Percentiles rank a stretch among this genome's conserved stretches.
These are phyloP conservation scores for Aechmea fasciata DNA, from an alignment of 176 grass and related monocot genomes.

Conservation along the genomic window DNA sequence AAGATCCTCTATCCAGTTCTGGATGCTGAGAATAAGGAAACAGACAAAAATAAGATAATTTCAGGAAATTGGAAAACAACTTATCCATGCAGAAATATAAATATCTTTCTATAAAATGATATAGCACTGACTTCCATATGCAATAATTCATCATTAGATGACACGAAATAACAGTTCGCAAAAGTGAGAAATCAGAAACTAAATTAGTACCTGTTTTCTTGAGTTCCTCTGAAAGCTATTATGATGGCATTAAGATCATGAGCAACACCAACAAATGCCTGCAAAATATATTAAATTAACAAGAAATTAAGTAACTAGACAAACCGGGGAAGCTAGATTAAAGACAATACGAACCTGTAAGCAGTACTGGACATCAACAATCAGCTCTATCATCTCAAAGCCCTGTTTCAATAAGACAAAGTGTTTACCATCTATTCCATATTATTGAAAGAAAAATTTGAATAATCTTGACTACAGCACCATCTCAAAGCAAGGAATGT, in stretches of 20 bases:
- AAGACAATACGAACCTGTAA: constrained; percentile 49
- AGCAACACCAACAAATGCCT: constrained; percentile 93
- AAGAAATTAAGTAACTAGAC: constrained; percentile 6
- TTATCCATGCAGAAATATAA: not conserved
- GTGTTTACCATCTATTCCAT: constrained; percentile 5
- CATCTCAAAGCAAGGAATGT: constrained; percentile 15
- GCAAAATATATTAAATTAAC: constrained; percentile 11
- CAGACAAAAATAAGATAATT: not conserved
- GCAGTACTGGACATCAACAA: constrained; percentile 84
- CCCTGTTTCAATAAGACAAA: constrained; percentile 39
- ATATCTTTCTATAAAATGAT: not conserved
- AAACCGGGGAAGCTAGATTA: not conserved
- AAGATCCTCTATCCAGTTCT: constrained; percentile 88
- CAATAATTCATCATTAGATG: not conserved
- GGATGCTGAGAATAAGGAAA: constrained; percentile 46
- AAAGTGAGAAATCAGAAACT: not conserved
- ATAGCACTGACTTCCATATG: not conserved
- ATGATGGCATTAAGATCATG: constrained; percentile 64
- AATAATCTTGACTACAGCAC: constrained; percentile 7
- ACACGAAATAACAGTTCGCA: not conserved
- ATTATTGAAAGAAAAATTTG: constrained; percentile 5
- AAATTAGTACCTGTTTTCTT: constrained; percentile 66
- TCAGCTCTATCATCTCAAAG: constrained; percentile 64
- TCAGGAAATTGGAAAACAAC: not conserved
- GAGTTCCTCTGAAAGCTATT: constrained; percentile 94